These are phyloP conservation scores for Lecanicillium sp. DNA, from an alignment of 2,329 filamentous ascomycete species.

Conservation along the genomic window DNA sequence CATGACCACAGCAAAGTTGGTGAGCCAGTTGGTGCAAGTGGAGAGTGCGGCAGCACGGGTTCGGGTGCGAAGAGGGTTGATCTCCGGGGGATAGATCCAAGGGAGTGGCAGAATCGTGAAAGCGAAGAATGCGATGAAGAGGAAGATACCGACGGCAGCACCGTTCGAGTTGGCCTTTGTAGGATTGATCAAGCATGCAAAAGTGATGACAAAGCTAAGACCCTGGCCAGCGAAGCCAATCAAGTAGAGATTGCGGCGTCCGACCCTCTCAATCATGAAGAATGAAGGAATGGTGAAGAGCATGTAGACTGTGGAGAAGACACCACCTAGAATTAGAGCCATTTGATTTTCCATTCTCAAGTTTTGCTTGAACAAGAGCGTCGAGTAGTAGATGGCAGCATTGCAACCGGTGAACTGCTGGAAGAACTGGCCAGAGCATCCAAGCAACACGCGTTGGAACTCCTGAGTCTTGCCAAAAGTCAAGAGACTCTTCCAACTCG, in stretches of 20 bases:
- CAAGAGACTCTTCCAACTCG: conserved; percentile 40
- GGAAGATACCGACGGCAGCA: conserved; percentile 58
- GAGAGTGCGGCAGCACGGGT: conserved; percentile 43
- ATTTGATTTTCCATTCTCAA: conserved; percentile 18
- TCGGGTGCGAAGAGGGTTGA: conserved; percentile 41
- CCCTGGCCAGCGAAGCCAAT: conserved; percentile 37
- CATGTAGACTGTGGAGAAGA: conserved; percentile 48
- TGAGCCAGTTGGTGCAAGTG: conserved; percentile 52
- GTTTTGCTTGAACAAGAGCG: conserved; percentile 45
- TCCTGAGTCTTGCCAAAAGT: conserved; percentile 58
- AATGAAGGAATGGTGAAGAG: conserved; percentile 46
- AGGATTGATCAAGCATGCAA: conserved; percentile 58
- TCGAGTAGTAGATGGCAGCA: conserved; percentile 54
- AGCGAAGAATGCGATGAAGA: conserved; percentile 62
- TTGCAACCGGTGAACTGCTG: conserved; percentile 54
- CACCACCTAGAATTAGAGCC: conserved; percentile 41
- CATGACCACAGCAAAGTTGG: conserved; percentile 44
- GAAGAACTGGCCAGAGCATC: conserved; percentile 50
- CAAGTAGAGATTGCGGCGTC: conserved; percentile 38
- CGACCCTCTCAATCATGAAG: conserved; percentile 41
- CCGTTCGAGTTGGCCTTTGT: conserved; percentile 54
- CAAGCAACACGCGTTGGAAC: conserved; percentile 55
- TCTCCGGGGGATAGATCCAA: conserved; percentile 49
- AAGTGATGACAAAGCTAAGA: conserved; percentile 50
- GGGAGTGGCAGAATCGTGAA: conserved; percentile 57